These are phyloP conservation scores for Pseudonectria buxi DNA, from an alignment of 2,329 filamentous ascomycete species.

Conservation along the genomic window DNA sequence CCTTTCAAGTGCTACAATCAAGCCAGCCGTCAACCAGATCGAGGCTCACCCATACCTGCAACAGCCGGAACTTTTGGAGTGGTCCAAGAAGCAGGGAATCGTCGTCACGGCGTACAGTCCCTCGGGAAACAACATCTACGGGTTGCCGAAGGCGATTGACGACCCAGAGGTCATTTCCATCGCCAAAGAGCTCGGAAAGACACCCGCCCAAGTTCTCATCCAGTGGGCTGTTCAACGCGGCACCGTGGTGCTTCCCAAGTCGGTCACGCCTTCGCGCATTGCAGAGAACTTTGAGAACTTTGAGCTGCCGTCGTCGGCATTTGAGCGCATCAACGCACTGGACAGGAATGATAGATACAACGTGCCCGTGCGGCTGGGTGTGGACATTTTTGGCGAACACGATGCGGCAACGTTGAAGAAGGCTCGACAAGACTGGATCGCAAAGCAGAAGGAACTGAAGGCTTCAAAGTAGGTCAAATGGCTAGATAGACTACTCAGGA, in stretches of 20 bases:
- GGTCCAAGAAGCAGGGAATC: not conserved
- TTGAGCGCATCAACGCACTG: constrained; percentile 4
- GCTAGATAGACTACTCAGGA: not conserved
- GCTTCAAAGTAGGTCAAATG: not conserved
- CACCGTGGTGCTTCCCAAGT: constrained; percentile 48
- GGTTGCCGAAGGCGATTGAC: constrained; percentile 27
- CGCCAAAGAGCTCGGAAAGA: constrained; percentile 41
- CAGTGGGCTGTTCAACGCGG: constrained; percentile 49
- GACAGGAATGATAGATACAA: constrained; percentile 10
- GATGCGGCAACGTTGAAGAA: constrained; percentile 5
- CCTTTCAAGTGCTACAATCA: not conserved
- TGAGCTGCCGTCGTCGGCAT: constrained; percentile 3
- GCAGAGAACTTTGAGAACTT: constrained; percentile 35
- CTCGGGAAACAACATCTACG: no score
- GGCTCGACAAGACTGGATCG: constrained; percentile 7
- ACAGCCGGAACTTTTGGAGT: not conserved
- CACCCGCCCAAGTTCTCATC: constrained; percentile 42
- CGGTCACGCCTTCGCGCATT: constrained; percentile 45
- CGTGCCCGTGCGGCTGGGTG: constrained; percentile 6
- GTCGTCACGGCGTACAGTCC: not conserved
- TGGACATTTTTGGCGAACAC: constrained; percentile 10
- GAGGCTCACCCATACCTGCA: not conserved
- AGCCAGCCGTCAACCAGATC: not conserved
- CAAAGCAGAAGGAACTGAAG: constrained; percentile 4
- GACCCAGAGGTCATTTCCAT: constrained; percentile 42